Conservation (phyloP, 345 rosid species). For the Bruguiera sexangula region DNA sequence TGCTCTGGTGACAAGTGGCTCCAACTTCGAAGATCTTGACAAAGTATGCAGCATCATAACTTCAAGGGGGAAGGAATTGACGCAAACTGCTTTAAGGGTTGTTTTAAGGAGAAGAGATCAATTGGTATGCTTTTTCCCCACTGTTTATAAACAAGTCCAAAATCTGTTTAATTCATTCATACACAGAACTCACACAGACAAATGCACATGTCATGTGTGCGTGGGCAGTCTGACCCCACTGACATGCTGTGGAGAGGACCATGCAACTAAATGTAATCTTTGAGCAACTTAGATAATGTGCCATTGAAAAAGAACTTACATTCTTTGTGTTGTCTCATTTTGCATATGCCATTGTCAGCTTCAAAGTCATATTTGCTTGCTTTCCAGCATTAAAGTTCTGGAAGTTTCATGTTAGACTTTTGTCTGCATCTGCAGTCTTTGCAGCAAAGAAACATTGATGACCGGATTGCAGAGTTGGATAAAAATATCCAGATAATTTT, state of each 20-base stretch:
- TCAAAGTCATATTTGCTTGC: not conserved
- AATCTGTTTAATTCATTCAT: not conserved
- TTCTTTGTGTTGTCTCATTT: not conserved
- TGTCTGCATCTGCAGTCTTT: constrained; percentile 44
- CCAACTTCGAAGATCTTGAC: constrained; percentile 33
- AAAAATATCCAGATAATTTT: constrained; percentile 42
- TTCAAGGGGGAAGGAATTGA: constrained; percentile 40
- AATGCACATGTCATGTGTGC: too few species aligned
- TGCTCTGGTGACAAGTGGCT: constrained; percentile 22
- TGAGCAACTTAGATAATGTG: too few species aligned
- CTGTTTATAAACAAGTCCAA: not conserved
- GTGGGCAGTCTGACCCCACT: too few species aligned
- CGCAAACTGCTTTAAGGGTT: constrained; percentile 48
- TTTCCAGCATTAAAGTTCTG: constrained; percentile 3
- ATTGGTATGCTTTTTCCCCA: constrained; percentile 42
- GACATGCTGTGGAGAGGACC: too few species aligned
- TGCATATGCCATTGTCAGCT: not conserved
- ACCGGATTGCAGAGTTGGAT: constrained; percentile 66
- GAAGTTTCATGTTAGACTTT: constrained; percentile 2
- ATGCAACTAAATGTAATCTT: too few species aligned
- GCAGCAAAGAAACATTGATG: constrained; percentile 59
- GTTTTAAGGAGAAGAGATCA: constrained; percentile 55
- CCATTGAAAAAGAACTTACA: too few species aligned
- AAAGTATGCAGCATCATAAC: constrained; percentile 32
- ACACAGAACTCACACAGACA: too few species aligned